phyloP scores from a whole-genome alignment of 1,139 yeast species.

The Spencermartinsiella ligniputridi region DNA sequence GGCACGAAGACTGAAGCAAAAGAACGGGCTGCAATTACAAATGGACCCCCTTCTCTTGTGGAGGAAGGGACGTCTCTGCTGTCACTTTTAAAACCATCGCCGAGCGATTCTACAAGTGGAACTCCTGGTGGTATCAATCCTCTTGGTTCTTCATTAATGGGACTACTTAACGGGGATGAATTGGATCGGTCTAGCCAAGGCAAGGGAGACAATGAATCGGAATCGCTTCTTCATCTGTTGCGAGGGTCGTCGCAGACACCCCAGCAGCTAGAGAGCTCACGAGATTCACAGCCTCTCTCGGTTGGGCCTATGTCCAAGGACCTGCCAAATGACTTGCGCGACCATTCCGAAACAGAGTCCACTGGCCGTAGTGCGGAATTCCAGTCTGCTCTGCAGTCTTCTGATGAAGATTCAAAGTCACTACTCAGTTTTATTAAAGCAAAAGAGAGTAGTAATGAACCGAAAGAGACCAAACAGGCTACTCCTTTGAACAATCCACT shows the following conservation, averaged over 20 bases:
- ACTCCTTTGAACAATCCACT: not conserved
- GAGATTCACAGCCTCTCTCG: not conserved
- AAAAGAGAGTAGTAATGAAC: not conserved
- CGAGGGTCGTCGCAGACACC: not conserved
- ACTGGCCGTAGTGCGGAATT: not conserved
- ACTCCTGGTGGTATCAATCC: not conserved
- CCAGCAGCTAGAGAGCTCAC: not conserved
- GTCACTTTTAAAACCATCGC: not conserved
- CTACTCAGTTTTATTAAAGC: not conserved
- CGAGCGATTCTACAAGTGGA: not conserved
- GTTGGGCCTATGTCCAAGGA: not conserved
- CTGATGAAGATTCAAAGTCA: not conserved
- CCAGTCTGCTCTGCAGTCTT: not conserved
- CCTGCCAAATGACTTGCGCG: not conserved
- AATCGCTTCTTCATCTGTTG: not conserved
- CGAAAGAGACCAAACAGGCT: not conserved
- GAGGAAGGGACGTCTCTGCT: not conserved
- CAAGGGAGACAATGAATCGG: not conserved
- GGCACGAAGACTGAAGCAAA: not conserved
- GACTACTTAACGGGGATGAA: not conserved
- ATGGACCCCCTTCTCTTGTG: constrained; percentile 5
- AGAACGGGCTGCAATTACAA: not conserved
- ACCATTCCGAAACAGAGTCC: not conserved
- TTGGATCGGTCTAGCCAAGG: no score
- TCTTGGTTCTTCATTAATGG: not conserved